Evolutionary conservation across 2,329 filamentous ascomycete genomes (phyloP).

Genomic region (Ceratocystis ficicola): DNA sequence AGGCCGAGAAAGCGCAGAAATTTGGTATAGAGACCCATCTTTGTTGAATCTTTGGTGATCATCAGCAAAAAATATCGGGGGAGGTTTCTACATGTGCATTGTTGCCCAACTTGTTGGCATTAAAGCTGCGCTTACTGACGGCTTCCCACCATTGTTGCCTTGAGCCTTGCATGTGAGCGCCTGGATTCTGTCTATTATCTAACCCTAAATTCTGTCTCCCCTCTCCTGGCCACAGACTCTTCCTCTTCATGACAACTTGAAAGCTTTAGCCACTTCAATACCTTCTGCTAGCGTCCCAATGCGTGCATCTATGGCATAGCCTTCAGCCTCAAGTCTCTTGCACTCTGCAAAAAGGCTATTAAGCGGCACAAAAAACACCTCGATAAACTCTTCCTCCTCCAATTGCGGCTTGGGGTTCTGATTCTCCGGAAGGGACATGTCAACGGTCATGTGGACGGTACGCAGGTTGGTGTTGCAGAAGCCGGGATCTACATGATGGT

Average conservation of each 20-base stretch:
- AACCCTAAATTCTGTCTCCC: not conserved
- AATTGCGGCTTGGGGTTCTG: constrained; percentile 55
- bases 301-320: constrained; percentile 67
- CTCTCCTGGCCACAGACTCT: not conserved
- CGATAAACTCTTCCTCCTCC: constrained; percentile 73
- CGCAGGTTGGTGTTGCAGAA: constrained; percentile 56
- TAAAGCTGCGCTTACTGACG: too few relatives aligned
- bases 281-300: constrained; percentile 69
- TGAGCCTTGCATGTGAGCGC: not conserved
- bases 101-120: too few relatives aligned
- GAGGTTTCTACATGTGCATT: too few relatives aligned
- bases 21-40: too few relatives aligned
- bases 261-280: constrained; percentile 55
- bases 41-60: too few relatives aligned
- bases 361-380: constrained; percentile 59
- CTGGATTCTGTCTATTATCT: not conserved
- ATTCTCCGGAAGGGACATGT: constrained; percentile 57
- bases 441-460: constrained; percentile 62
- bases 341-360: constrained; percentile 53
- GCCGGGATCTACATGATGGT: constrained; percentile 38
- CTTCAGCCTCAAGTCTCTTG: constrained; percentile 53
- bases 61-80: too few relatives aligned
- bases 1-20: too few relatives aligned
- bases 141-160: too few relatives aligned
- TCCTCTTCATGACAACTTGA: constrained; percentile 31